phyloP scores from a whole-genome alignment of 176 grass and related monocot genomes.

The Thinopyrum elongatum region DNA sequence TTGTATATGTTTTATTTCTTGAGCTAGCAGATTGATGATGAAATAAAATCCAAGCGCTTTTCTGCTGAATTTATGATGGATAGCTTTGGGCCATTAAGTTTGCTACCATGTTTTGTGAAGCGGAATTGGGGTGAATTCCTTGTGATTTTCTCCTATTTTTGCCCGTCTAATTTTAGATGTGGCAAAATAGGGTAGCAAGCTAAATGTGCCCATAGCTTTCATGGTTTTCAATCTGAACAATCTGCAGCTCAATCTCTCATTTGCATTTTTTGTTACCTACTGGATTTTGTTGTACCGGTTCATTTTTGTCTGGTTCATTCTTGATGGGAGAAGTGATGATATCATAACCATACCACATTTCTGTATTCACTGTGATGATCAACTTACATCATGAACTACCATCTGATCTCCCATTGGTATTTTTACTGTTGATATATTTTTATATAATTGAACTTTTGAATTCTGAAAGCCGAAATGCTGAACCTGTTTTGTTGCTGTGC shows the following conservation, averaged over 20 bases:
- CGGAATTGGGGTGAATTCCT: not conserved
- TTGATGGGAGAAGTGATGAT: constrained; percentile 46
- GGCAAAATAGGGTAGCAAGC: not conserved
- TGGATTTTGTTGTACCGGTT: not conserved
- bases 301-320: not conserved
- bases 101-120: not conserved
- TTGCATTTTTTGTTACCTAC: too few species aligned
- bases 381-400: constrained; percentile 51
- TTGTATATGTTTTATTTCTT: not conserved
- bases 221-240: constrained; percentile 55
- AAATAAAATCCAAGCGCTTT: constrained; percentile 31
- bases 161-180: not conserved
- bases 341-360: constrained; percentile 35
- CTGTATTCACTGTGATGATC: constrained; percentile 51
- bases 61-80: constrained; percentile 44
- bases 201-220: not conserved
- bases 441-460: not conserved
- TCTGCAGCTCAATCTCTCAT: not conserved
- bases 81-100: not conserved
- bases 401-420: constrained; percentile 43
- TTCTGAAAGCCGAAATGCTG: not conserved
- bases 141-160: constrained; percentile 8
- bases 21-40: constrained; percentile 41
- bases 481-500: not conserved
- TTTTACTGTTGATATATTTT: not conserved